Evolutionary conservation across 2,329 filamentous ascomycete species (phyloP), one percentile per base, ranked within the genome.

Genomic region (Arthrocladium fulminans): DNA sequence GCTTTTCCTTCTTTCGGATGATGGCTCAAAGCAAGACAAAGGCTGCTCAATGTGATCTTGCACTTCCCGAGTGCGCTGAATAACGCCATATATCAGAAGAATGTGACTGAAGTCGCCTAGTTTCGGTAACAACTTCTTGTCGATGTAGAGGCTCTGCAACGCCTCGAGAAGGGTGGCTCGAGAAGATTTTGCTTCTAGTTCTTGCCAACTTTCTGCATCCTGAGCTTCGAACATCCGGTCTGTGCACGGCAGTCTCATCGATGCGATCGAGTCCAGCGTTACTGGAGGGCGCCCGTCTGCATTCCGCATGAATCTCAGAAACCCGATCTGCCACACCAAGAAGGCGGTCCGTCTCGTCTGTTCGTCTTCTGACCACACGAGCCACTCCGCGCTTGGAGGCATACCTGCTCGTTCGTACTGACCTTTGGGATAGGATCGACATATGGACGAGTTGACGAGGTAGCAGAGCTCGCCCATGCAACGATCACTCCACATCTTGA

Each of bases 21-120:
- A 67, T 9, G 68, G 68, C 10, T 62, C 65, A 65, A 67, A 69
- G 37, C 64, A 67, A 1, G 70, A 69, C 1, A 76, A 61, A 1
- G 67, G 68, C 19, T 69, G 63, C 27, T 60, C 62, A 37, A 68
- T 67, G 43, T 70, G 70, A 10, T 63, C 59, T 13, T 67, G 63
- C 1, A 76, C 66, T 48, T 75, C 69, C 67, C 70, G 73, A 46
- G 69, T 70, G 30, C 71, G 63, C 15, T 68, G 69, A 45, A 72
- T 74, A 9, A 77, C 62, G 3, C 70, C 73, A 54, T 74, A 72
- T 22, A 76, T 66, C 8, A 73, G 63, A 2, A 76, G 59, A 27
- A 73, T 65, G 6, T 71, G 67, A 35, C 70, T 68, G 52, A 75
- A 74, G 39, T 76, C 73, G 9, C 72, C 70, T 23, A 69, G 65